Conservation (phyloP, 257 asterid species). For the Fraxinus americana region DNA sequence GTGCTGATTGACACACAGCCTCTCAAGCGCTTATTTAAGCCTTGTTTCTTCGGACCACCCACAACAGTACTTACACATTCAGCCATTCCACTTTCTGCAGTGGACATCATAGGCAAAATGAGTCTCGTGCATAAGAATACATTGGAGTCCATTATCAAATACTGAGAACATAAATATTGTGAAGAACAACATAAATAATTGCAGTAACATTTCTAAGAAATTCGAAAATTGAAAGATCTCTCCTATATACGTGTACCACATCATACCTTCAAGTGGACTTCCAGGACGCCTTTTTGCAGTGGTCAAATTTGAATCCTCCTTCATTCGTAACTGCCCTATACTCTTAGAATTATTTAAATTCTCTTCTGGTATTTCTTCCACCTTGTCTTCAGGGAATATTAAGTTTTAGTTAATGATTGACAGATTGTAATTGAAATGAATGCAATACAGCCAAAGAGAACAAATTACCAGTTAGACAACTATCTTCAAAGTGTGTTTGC, state of each 20-base stretch:
- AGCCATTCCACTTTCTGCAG: conserved; percentile 49
- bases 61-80: conserved; percentile 28
- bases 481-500: conserved; percentile 37
- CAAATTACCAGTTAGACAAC: conserved; percentile 37
- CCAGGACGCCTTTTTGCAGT: conserved; percentile 60
- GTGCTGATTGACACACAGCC: conserved; percentile 47
- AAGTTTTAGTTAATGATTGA: conserved; percentile 26
- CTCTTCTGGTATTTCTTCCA: conserved; percentile 38
- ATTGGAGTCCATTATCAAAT: conserved; percentile 17
- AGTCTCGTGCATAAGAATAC: conserved; percentile 8
- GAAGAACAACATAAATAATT: neutral
- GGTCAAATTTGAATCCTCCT: conserved; percentile 36
- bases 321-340: conserved; percentile 30
- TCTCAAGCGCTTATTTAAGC: conserved; percentile 49
- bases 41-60: conserved; percentile 53
- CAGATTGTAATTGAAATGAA: conserved; percentile 3
- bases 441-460: conserved; percentile 17
- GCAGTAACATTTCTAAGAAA: conserved; percentile 2
- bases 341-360: conserved; percentile 28
- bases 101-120: conserved; percentile 21
- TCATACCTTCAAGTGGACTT: conserved; percentile 55
- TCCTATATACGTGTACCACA: neutral
- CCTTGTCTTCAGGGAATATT: conserved; percentile 44
- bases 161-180: neutral
- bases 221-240: neutral